Base-by-base conservation (phyloP, 164 flowering plant species). In the Vitis rupestris region DNA sequence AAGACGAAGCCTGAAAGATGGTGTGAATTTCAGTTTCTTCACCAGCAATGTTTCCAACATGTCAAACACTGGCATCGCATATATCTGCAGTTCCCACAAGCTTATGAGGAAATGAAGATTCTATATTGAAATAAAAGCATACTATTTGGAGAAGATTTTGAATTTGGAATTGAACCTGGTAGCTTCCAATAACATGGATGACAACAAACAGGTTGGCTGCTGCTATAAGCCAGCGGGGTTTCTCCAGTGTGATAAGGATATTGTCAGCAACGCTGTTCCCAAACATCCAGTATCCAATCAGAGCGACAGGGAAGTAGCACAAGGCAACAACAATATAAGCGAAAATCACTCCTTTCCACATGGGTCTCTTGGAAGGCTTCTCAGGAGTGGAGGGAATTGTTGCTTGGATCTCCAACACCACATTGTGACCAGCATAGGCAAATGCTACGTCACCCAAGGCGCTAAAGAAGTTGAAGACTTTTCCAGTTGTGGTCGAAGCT, bases 351-450 rank as follows among this genome's bases (percentile, higher is more conserved):
- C 90, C 90, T 63, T 64, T 84, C 88, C 88, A 84, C 90, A 86
- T 86, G 6, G 88, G 75, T 8, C 23, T 64, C 64, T 83, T 86
- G 29, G 90, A 86, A 4, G 90, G 90, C 51, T 70, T 78, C 17
- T 83, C 88, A 1, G 83, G 83, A 3, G 85, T 82, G 0, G 90
- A 86, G 29, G 90, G 90, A 9, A 86, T 81, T 1, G 87, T 82
- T 23, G 90, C 87, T 23, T 86, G 90, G 61, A 86, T 86, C 72
- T 86, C 87, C 68, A 86, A 56, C 7, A 86, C 90, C 63, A 86
- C 90, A 61, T 79, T 84, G 64, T 86, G 90, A 3, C 88, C 90
- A 0, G 90, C 90, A 62, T 80, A 86, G 1, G 90, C 86, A 61
- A 86, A 86, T 0, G 87, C 85, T 17, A 86, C 74, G 14, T 84